Conservation (phyloP, 2,329 filamentous ascomycete genomes). For the Calonectria pauciramosa region DNA sequence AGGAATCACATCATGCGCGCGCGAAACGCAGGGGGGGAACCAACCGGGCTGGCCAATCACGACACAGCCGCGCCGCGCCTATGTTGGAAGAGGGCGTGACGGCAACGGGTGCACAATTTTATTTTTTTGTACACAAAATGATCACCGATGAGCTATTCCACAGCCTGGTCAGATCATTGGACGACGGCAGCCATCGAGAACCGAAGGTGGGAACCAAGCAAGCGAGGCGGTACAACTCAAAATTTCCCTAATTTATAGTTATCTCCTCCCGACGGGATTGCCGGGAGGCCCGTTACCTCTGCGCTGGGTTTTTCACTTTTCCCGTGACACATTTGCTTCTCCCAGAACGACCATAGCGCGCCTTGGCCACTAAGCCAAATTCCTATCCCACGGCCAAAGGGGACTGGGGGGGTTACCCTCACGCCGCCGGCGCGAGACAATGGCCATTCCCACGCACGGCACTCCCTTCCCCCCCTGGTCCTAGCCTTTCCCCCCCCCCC, state of each 20-base stretch:
- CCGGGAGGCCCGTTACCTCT: neutral
- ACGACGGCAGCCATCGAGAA: neutral
- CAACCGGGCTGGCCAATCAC: neutral
- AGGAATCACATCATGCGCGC: neutral
- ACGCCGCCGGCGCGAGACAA: too few relatives aligned
- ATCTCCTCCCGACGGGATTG: neutral
- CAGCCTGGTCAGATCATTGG: neutral
- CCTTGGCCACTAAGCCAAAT: neutral
- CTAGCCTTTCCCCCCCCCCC: neutral
- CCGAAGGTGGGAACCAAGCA: neutral
- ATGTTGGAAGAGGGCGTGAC: neutral
- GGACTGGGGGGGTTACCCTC: too few relatives aligned
- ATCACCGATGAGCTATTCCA: neutral
- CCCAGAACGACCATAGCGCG: neutral
- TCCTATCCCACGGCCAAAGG: neutral
- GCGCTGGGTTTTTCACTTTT: neutral
- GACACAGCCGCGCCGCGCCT: neutral
- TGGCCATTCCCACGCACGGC: too few relatives aligned
- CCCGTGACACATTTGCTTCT: neutral
- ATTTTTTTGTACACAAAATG: neutral
- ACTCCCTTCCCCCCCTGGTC: neutral
- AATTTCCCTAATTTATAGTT: neutral
- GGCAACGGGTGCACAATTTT: neutral
- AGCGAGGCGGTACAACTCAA: neutral
- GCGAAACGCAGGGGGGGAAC: neutral